Evolutionary conservation across 73 alveolate genomes (phyloP).

Genomic region (Blepharisma japonicum): DNA sequence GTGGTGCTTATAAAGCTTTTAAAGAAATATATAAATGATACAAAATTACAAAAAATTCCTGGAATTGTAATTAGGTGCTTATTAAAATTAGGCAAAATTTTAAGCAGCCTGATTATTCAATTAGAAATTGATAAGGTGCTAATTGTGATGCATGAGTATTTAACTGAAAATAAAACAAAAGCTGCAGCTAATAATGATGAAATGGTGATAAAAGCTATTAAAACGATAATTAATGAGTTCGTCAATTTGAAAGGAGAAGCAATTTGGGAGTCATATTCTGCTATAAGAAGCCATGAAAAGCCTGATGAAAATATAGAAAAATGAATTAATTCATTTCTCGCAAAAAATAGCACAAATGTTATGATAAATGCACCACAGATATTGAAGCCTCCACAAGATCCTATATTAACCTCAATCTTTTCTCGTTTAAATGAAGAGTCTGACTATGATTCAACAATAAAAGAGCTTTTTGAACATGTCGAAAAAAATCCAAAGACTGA

Average conservation of each 20-base stretch:
- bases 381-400: neutral
- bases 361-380: neutral
- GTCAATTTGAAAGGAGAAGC: slow-evolving; percentile 53
- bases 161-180: slow-evolving; percentile 36
- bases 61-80: slow-evolving; percentile 58
- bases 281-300: slow-evolving; percentile 35
- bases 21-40: slow-evolving; percentile 47
- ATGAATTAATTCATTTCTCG: slow-evolving; percentile 53
- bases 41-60: slow-evolving; percentile 45
- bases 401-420: neutral
- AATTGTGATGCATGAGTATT: slow-evolving; percentile 53
- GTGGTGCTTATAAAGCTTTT: slow-evolving; percentile 43
- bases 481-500: slow-evolving; percentile 8
- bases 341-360: neutral
- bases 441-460: neutral
- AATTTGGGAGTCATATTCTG: slow-evolving; percentile 52
- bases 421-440: neutral
- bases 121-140: slow-evolving; percentile 46
- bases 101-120: slow-evolving; percentile 39
- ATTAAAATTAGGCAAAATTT: slow-evolving; percentile 39
- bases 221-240: slow-evolving; percentile 65
- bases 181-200: slow-evolving; percentile 48
- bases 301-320: slow-evolving; percentile 48
- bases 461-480: neutral
- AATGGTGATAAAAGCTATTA: slow-evolving; percentile 55